phyloP scores from a whole-genome alignment of 148 eudicot genomes.

The Chenopodium berlandieri region DNA sequence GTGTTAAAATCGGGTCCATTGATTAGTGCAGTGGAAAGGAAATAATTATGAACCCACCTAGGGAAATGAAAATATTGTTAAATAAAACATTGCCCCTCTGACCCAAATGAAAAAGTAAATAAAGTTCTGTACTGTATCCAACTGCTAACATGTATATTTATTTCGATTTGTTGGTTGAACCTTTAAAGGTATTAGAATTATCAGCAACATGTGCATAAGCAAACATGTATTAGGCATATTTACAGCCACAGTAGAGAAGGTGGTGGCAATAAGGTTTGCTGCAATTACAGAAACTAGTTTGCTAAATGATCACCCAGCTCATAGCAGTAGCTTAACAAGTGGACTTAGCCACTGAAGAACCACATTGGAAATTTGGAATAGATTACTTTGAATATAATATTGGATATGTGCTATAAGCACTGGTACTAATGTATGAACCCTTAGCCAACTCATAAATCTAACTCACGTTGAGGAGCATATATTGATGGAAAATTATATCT shows the following conservation, averaged over 20 bases:
- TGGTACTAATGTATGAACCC: background rate
- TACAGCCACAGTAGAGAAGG: background rate
- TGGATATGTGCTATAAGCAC: background rate
- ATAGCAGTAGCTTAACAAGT: background rate
- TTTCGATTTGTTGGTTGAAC: too few species aligned
- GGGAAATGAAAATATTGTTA: background rate
- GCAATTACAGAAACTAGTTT: background rate
- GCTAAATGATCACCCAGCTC: background rate
- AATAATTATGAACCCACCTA: too few species aligned
- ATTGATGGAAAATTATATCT: background rate
- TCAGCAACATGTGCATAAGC: background rate
- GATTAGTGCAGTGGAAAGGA: too few species aligned
- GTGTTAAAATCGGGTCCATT: too few species aligned
- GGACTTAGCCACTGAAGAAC: background rate
- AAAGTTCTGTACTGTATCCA: background rate
- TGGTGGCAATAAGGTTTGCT: background rate
- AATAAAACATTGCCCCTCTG: background rate
- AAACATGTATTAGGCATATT: background rate
- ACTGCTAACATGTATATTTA: too few species aligned
- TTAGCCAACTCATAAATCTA: background rate
- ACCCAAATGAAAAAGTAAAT: background rate
- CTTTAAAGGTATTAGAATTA: too few species aligned
- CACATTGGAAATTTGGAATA: background rate
- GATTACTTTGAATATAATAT: background rate
- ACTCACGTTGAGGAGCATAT: background rate